Evolutionary conservation across 805 yeast species (phyloP).

Genomic region (Candida palmyrensis): DNA sequence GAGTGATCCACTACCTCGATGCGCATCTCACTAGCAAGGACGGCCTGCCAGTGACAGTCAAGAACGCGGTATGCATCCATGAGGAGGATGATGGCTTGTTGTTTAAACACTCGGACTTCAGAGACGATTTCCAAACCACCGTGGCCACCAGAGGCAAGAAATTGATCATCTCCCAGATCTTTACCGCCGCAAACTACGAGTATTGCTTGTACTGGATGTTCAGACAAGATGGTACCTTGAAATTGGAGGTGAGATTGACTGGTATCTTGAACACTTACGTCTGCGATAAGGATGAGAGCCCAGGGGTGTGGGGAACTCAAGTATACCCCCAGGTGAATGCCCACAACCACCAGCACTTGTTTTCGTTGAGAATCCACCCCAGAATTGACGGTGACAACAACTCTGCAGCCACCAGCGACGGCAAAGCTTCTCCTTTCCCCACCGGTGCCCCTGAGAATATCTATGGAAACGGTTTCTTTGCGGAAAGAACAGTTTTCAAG

Average conservation of each 20-base stretch:
- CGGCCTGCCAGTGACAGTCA: constrained; percentile 67
- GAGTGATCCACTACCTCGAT: constrained; percentile 77
- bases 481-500: constrained; percentile 61
- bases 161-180: constrained; percentile 71
- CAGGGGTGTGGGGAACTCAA: constrained; percentile 75
- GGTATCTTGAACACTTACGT: constrained; percentile 77
- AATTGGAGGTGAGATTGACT: constrained; percentile 72
- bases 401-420: constrained; percentile 67
- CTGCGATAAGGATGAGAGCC: constrained; percentile 57
- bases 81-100: constrained; percentile 82
- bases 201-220: constrained; percentile 80
- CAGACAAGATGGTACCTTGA: constrained; percentile 80
- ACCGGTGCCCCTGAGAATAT: constrained; percentile 65
- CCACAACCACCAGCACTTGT: constrained; percentile 83
- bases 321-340: constrained; percentile 81
- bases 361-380: constrained; percentile 73
- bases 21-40: constrained; percentile 66
- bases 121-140: constrained; percentile 72
- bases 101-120: constrained; percentile 79
- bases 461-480: constrained; percentile 74
- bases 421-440: constrained; percentile 51
- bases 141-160: constrained; percentile 72
- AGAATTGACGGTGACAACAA: constrained; percentile 77
- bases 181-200: constrained; percentile 85
- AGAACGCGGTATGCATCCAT: constrained; percentile 78